Conservation (phyloP, 306 rosid species). For the Astragalus glycyphyllos region DNA sequence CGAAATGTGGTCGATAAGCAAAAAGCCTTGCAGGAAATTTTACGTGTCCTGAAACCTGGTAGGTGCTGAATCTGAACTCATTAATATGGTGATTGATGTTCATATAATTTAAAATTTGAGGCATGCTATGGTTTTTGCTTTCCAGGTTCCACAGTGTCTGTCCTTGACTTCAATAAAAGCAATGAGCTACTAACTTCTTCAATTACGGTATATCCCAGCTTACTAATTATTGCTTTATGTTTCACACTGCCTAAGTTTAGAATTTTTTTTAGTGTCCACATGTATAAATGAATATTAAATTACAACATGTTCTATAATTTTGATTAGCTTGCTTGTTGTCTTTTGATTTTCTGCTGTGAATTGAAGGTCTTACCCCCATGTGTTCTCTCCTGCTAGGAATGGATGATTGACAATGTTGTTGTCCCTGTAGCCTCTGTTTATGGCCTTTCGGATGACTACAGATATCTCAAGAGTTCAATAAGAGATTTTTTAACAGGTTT, state of each 20-base stretch:
- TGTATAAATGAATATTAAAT: not conserved
- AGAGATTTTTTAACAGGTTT: conserved; percentile 82
- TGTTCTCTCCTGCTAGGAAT: conserved; percentile 60
- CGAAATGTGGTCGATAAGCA: conserved; percentile 79
- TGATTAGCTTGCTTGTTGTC: not conserved
- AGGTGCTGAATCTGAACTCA: conserved; percentile 10
- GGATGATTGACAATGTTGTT: conserved; percentile 84
- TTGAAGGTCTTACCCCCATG: conserved; percentile 18
- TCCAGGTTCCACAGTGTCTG: conserved; percentile 71
- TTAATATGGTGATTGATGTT: conserved; percentile 16
- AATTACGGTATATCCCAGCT: conserved; percentile 59
- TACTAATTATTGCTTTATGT: conserved; percentile 4
- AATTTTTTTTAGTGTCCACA: not conserved
- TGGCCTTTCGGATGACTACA: conserved; percentile 82
- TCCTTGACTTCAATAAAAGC: conserved; percentile 88
- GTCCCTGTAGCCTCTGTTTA: conserved; percentile 82
- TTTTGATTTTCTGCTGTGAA: not conserved
- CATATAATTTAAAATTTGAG: conserved; percentile 24
- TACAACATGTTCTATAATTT: not conserved
- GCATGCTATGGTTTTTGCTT: conserved; percentile 36
- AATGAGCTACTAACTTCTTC: conserved; percentile 54
- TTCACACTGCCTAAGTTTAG: not conserved
- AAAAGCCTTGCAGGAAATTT: conserved; percentile 74
- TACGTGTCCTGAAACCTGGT: conserved; percentile 81
- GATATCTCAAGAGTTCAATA: conserved; percentile 79